Conservation (phyloP, 176 grass and related monocot genomes). For the Typha latifolia region DNA sequence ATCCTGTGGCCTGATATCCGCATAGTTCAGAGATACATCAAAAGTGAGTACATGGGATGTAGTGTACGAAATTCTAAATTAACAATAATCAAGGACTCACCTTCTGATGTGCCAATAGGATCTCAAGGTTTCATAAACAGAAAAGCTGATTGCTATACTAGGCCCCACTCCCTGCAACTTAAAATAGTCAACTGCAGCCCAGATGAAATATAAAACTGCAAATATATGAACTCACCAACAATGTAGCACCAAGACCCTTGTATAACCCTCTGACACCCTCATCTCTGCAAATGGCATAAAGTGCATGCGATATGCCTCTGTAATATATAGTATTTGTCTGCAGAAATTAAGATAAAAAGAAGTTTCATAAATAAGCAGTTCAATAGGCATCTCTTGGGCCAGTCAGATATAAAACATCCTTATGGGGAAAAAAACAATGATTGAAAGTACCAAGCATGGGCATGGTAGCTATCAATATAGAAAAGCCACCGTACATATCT, state of each 20-base stretch:
- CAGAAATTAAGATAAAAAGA: slow-evolving; percentile 21
- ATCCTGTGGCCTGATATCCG: slow-evolving; percentile 60
- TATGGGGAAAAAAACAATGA: too few relatives aligned
- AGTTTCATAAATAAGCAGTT: not conserved
- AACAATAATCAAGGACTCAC: slow-evolving; percentile 24
- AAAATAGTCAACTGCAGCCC: not conserved
- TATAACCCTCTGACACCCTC: slow-evolving; percentile 82
- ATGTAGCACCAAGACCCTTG: slow-evolving; percentile 91
- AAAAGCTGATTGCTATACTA: slow-evolving; percentile 93
- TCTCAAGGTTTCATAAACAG: slow-evolving; percentile 86
- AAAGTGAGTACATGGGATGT: not conserved
- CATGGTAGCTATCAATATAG: too few relatives aligned
- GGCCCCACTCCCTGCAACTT: slow-evolving; percentile 78
- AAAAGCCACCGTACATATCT: too few relatives aligned
- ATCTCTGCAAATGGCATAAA: slow-evolving; percentile 79
- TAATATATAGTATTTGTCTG: slow-evolving; percentile 88
- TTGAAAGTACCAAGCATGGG: too few relatives aligned
- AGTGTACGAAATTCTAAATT: not conserved
- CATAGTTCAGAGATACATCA: slow-evolving; percentile 21
- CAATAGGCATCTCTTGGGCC: not conserved
- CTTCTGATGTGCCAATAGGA: slow-evolving; percentile 68
- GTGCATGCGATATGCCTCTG: slow-evolving; percentile 87
- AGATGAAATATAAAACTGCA: not conserved
- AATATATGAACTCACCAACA: slow-evolving; percentile 41
- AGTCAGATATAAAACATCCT: not conserved